Percentiles rank a stretch among this genome's conserved stretches.
These are phyloP conservation scores for Paraphaeosphaeria minitans DNA, from an alignment of 2,329 filamentous ascomycete species.

Conservation along the genomic window DNA sequence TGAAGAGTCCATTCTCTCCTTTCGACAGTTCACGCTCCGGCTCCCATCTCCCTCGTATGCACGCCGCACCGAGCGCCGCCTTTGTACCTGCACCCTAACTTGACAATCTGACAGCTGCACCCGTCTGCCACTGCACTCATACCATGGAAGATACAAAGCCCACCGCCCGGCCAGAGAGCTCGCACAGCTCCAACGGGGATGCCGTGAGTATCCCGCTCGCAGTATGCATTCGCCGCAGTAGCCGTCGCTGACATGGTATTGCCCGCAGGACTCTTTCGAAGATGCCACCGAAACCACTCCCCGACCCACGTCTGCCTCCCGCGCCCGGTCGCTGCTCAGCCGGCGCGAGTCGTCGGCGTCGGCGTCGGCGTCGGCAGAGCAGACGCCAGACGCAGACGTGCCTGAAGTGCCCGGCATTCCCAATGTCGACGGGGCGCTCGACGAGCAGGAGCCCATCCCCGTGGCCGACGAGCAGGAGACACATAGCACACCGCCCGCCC, in stretches of 20 bases:
- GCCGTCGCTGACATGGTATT: constrained; percentile 14
- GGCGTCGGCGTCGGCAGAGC: constrained; percentile 35
- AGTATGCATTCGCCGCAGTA: background rate
- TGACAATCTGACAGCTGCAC: constrained; percentile 1
- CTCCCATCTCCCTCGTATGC: background rate
- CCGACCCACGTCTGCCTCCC: constrained; percentile 44
- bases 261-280: constrained; percentile 74
- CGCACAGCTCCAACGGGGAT: constrained; percentile 40
- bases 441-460: constrained; percentile 15
- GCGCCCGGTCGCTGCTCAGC: constrained; percentile 61
- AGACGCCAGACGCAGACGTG: constrained; percentile 21
- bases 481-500: constrained; percentile 51
- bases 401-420: constrained; percentile 28
- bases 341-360: constrained; percentile 41
- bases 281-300: constrained; percentile 70
- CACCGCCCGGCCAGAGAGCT: constrained; percentile 33
- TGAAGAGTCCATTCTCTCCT: constrained; percentile 10
- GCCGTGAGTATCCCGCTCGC: constrained; percentile 25
- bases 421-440: constrained; percentile 13
- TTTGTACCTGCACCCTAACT: constrained; percentile 18
- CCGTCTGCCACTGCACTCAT: background rate
- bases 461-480: constrained; percentile 26
- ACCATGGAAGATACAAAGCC: constrained; percentile 30
- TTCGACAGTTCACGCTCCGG: constrained; percentile 2
- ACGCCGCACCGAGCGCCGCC: constrained; percentile 23